These are phyloP conservation scores for Penicillium psychrosexuale DNA, from an alignment of 2,329 filamentous ascomycete species.

Conservation along the genomic window DNA sequence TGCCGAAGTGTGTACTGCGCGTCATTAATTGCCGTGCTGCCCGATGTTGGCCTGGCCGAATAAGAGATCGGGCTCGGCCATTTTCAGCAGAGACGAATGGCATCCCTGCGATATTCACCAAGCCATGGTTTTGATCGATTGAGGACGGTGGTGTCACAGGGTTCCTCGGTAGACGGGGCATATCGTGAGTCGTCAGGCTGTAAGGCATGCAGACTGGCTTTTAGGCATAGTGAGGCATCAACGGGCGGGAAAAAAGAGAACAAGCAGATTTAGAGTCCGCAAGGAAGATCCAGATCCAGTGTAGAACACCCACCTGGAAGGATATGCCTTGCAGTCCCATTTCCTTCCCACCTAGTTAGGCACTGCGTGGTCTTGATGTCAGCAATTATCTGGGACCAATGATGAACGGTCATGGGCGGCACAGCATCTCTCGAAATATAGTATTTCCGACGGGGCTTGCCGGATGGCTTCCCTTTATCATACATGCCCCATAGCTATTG, in stretches of 20 bases:
- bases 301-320: slow-evolving; percentile 9
- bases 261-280: neutral
- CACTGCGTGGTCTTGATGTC: slow-evolving; percentile 12
- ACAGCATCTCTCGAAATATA: slow-evolving; percentile 7
- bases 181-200: slow-evolving; percentile 23
- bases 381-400: slow-evolving; percentile 22
- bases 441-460: slow-evolving; percentile 14
- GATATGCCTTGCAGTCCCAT: slow-evolving; percentile 9
- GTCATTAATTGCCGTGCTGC: slow-evolving; percentile 20
- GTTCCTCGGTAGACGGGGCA: slow-evolving; percentile 20
- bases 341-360: slow-evolving; percentile 4
- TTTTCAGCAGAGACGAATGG: neutral
- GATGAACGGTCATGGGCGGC: slow-evolving; percentile 7
- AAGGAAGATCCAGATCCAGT: slow-evolving; percentile 1
- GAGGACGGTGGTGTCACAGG: slow-evolving; percentile 22
- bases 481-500: slow-evolving; percentile 7
- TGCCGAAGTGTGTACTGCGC: slow-evolving; percentile 12
- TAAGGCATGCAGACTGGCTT: slow-evolving; percentile 19
- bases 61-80: neutral
- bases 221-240: slow-evolving; percentile 10
- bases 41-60: slow-evolving; percentile 14
- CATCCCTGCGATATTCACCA: neutral
- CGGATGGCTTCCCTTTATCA: slow-evolving; percentile 8
- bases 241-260: neutral
- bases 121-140: neutral